Base-by-base conservation (phyloP, 108 stramenopile genomes). In the Conticribra guillardii region DNA sequence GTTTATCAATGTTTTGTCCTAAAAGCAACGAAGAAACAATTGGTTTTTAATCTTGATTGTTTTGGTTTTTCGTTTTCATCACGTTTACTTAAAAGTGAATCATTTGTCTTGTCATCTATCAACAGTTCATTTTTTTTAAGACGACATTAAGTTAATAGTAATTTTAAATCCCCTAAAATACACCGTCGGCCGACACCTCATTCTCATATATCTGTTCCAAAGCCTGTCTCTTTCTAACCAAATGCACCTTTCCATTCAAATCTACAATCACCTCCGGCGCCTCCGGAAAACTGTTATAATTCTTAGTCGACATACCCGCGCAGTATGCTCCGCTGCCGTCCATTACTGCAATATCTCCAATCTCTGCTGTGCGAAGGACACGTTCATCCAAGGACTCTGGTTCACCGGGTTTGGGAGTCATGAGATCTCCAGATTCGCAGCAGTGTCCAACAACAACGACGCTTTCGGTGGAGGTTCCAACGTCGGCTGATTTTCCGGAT, bases 391-490 rank as follows among this genome's bases (percentile, higher is more conserved):
- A 81, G 34, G 82, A 80, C 71, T 98, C 97, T 3, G 98, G 96
- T 49, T 97, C 91, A 28, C 97, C 98, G 7, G 97, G 85, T 56
- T 88, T 84, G 15, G 96, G 97, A 11, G 97, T 97, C 89, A 99
- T 84, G 55, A 99, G 73, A 75, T 99, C 98, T 30, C 98, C 98
- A 48, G 88, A 90, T 68, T 99, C 98, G 75, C 98, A 99, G 87
- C 98, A 99, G 75, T 99, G 98, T 4, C 98, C 98, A 48, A 98
- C 98, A 16, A 99, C 97, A 17, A 99, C 94, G 27, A 97, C 97
- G 45, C 81, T 75, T 74, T 94, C 91, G 9, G 80, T 78, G 2
- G 85, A 87, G 8, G 69, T 63, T 22, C 87, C 91, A 60, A 89
- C 72, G 64, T 90, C 88, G 18, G 58, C 80, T 16, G 87, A 60